Conservation (phyloP, 2,329 filamentous ascomycete genomes). For the Cladosporium sp. region DNA sequence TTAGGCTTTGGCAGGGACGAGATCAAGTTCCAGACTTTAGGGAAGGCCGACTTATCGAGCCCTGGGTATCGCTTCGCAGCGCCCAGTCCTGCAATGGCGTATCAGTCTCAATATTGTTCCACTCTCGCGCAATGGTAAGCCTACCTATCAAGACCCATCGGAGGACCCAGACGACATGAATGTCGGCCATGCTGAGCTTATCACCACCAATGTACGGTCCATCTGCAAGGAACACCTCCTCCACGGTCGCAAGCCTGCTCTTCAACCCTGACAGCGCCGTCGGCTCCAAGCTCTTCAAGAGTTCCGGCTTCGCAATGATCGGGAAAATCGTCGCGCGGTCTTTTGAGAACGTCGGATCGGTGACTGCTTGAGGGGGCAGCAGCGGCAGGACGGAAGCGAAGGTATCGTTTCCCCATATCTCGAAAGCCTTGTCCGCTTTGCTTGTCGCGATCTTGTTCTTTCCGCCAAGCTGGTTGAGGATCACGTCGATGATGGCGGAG, state of each 20-base stretch:
- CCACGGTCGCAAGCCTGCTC: conserved; percentile 24
- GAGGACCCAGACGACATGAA: conserved; percentile 21
- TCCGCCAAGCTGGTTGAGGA: conserved; percentile 22
- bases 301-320: conserved; percentile 11
- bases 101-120: background rate
- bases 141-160: conserved; percentile 11
- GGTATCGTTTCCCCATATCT: conserved; percentile 29
- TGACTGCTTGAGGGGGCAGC: conserved; percentile 24
- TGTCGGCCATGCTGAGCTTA: conserved; percentile 24
- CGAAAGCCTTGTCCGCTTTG: conserved; percentile 33
- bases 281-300: conserved; percentile 17
- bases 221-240: conserved; percentile 28
- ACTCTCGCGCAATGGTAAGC: background rate
- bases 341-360: conserved; percentile 20
- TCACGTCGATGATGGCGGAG: conserved; percentile 31
- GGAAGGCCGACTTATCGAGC: conserved; percentile 16
- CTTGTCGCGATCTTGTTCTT: conserved; percentile 23
- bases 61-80: background rate
- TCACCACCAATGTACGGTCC: conserved; percentile 25
- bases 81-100: background rate
- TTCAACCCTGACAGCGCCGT: conserved; percentile 23
- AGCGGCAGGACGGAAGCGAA: conserved; percentile 28
- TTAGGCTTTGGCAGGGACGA: conserved; percentile 15
- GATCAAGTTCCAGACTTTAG: conserved; percentile 23
- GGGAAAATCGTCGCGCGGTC: conserved; percentile 25